These are phyloP conservation scores for Lachancea waltii DNA, from an alignment of 805 yeast genomes.

Conservation along the genomic window DNA sequence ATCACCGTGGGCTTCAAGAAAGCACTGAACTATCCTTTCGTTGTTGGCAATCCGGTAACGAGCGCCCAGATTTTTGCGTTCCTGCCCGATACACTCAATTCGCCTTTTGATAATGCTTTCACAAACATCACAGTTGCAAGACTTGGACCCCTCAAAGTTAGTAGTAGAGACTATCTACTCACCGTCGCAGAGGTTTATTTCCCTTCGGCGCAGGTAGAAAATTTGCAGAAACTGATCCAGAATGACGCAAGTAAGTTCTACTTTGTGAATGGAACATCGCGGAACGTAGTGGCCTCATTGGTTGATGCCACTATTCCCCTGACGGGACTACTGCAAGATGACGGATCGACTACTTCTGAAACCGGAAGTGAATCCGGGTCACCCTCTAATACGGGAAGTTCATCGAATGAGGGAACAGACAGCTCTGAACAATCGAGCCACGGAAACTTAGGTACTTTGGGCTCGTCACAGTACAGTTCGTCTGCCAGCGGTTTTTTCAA, in stretches of 20 bases:
- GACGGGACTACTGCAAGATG: slow-evolving; percentile 31
- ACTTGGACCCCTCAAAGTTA: slow-evolving; percentile 67
- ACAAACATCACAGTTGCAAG: slow-evolving; percentile 56
- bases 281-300: slow-evolving; percentile 51
- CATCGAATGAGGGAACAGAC: slow-evolving; percentile 9
- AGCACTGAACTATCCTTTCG: slow-evolving; percentile 78
- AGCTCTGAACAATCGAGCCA: slow-evolving; percentile 21
- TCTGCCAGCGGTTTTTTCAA: slow-evolving; percentile 12
- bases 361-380: no score
- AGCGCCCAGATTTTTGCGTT: slow-evolving; percentile 64
- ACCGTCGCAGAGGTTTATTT: slow-evolving; percentile 87
- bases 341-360: slow-evolving; percentile 51
- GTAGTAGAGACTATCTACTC: slow-evolving; percentile 55
- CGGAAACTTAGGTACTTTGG: slow-evolving; percentile 16
- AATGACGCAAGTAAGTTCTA: slow-evolving; percentile 53
- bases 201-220: slow-evolving; percentile 47
- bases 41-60: slow-evolving; percentile 77
- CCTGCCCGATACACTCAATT: slow-evolving; percentile 65
- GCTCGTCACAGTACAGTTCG: slow-evolving; percentile 10
- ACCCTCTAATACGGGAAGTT: slow-evolving; percentile 39
- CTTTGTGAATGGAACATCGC: slow-evolving; percentile 48
- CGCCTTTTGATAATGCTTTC: slow-evolving; percentile 47
- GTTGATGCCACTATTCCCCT: slow-evolving; percentile 48
- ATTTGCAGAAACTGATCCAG: slow-evolving; percentile 49
- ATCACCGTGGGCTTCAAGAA: slow-evolving; percentile 48